phyloP scores from a whole-genome alignment of 768 basidiomycete genomes.

The Saitozyma podzolica region DNA sequence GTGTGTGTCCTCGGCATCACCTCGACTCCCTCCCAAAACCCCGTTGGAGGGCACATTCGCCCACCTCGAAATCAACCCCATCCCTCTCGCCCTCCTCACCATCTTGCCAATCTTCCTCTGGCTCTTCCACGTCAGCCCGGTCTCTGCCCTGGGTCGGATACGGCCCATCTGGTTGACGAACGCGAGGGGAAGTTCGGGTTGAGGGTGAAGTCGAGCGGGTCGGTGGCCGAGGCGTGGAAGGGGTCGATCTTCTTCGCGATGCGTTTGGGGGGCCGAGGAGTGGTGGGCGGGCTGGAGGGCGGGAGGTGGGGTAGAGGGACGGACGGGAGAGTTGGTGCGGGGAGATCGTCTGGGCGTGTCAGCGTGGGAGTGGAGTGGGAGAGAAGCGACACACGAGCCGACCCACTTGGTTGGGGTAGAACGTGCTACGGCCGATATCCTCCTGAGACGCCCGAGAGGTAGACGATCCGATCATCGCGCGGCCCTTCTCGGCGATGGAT shows the following conservation, averaged over 20 bases:
- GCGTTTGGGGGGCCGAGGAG: conserved; percentile 62
- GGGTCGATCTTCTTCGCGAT: conserved; percentile 64
- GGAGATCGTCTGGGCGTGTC: conserved; percentile 6
- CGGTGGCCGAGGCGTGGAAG: conserved; percentile 69
- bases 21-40: conserved; percentile 17
- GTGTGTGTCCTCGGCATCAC: not conserved
- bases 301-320: conserved; percentile 6
- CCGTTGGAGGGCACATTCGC: conserved; percentile 20
- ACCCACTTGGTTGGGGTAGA: no score
- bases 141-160: conserved; percentile 67
- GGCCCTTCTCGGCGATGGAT: no score
- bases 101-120: conserved; percentile 81
- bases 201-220: conserved; percentile 68
- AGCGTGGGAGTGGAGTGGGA: not conserved
- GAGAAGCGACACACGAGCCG: not conserved
- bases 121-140: conserved; percentile 71
- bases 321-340: conserved; percentile 6
- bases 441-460: no score
- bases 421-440: no score
- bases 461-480: no score
- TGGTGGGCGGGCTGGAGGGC: conserved; percentile 35
- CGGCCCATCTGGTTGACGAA: conserved; percentile 56
- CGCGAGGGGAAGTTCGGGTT: conserved; percentile 32
- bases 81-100: conserved; percentile 82
- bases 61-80: conserved; percentile 67